These are phyloP conservation scores for Aspergillus bombycis DNA, from an alignment of 2,329 filamentous ascomycete species.

Conservation along the genomic window DNA sequence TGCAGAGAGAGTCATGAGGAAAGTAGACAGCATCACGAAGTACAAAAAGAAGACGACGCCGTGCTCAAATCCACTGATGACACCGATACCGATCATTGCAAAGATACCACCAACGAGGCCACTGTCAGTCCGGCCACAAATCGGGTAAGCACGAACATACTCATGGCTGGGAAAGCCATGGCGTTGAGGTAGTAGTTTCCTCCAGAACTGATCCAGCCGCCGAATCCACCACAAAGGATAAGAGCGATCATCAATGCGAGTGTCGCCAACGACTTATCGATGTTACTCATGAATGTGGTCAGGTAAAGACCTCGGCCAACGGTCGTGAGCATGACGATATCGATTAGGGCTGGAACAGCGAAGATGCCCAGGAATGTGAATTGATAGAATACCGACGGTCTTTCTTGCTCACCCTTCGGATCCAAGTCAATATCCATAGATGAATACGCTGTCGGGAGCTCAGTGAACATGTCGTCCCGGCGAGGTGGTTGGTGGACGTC, in stretches of 20 bases:
- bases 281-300: constrained; percentile 57
- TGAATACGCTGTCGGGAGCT: constrained; percentile 56
- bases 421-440: constrained; percentile 58
- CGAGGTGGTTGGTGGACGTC: constrained; percentile 51
- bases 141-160: constrained; percentile 58
- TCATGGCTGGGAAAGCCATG: constrained; percentile 59
- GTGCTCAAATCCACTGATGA: constrained; percentile 47
- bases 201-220: constrained; percentile 65
- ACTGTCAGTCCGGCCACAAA: constrained; percentile 55
- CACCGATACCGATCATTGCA: constrained; percentile 55
- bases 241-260: constrained; percentile 62
- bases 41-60: constrained; percentile 65
- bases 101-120: constrained; percentile 55
- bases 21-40: constrained; percentile 59
- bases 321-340: constrained; percentile 62
- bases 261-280: constrained; percentile 57
- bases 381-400: constrained; percentile 53
- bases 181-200: constrained; percentile 64
- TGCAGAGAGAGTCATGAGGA: constrained; percentile 61
- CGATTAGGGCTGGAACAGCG: constrained; percentile 64
- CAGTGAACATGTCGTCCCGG: constrained; percentile 53
- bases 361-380: constrained; percentile 65
- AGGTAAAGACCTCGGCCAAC: constrained; percentile 65
- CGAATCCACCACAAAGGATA: constrained; percentile 62
- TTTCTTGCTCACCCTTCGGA: constrained; percentile 46